These are phyloP conservation scores for Fusarium neocosmosporiellum DNA, from an alignment of 2,329 filamentous ascomycete genomes.

Conservation along the genomic window DNA sequence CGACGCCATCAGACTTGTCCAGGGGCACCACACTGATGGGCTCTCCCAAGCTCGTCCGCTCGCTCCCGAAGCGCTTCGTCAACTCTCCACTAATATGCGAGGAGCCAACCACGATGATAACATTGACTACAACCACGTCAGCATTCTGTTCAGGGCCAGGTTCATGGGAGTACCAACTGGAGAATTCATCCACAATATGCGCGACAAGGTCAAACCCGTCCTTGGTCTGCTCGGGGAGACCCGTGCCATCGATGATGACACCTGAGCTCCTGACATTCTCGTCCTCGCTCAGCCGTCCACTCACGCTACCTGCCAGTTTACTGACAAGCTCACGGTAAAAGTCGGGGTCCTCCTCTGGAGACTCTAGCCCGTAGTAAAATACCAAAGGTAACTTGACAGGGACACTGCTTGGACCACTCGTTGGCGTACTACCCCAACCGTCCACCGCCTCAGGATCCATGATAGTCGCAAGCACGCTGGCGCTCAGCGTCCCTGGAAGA, in stretches of 20 bases:
- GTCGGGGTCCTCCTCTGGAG: constrained; percentile 76
- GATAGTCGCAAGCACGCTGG: constrained; percentile 86
- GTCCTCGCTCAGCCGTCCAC: constrained; percentile 82
- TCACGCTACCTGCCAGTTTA: constrained; percentile 81
- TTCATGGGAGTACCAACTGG: constrained; percentile 48
- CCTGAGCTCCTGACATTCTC: constrained; percentile 76
- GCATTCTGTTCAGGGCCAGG: not conserved
- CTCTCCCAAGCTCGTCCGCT: constrained; percentile 70
- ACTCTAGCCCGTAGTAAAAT: constrained; percentile 84
- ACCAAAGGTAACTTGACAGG: constrained; percentile 93
- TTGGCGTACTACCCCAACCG: constrained; percentile 90
- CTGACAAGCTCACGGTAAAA: constrained; percentile 81
- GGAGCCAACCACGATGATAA: constrained; percentile 85
- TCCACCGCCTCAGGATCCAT: constrained; percentile 84
- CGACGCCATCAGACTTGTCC: constrained; percentile 87
- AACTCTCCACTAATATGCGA: constrained; percentile 81
- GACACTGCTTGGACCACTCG: constrained; percentile 86
- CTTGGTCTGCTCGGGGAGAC: constrained; percentile 73
- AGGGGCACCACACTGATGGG: constrained; percentile 80
- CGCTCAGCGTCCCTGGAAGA: constrained; percentile 84
- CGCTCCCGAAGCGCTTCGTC: constrained; percentile 71
- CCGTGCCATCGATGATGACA: constrained; percentile 86
- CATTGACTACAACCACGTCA: constrained; percentile 74
- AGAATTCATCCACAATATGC: constrained; percentile 75
- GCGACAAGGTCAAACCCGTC: constrained; percentile 80